Evolutionary conservation across 768 basidiomycete genomes (phyloP).

Genomic region (Tulasnella calospora): DNA sequence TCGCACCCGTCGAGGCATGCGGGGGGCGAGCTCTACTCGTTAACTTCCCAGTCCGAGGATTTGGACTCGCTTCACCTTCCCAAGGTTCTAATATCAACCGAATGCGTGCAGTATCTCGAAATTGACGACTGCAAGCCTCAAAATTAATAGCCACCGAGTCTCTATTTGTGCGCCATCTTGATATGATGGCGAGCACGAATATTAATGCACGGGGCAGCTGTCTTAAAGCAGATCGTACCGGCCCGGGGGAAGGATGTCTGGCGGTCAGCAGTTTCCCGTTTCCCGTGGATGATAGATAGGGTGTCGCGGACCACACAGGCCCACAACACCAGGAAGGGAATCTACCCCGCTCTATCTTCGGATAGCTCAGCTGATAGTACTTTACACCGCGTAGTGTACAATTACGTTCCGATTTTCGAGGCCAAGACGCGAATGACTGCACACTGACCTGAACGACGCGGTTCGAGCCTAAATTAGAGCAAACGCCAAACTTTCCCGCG

Average conservation of each 20-base stretch:
- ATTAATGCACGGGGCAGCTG: no score
- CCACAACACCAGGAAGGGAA: no score
- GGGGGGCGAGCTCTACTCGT: not conserved
- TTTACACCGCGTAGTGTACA: no score
- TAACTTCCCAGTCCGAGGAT: not conserved
- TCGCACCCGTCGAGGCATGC: not conserved
- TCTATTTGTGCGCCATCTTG: not conserved
- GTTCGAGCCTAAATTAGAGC: not conserved
- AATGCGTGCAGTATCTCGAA: not conserved
- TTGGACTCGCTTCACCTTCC: not conserved
- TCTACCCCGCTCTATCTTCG: no score
- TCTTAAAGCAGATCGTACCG: not conserved
- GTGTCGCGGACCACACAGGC: no score
- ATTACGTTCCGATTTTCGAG: no score
- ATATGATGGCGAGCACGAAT: no score
- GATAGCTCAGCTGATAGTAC: no score
- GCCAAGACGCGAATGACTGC: not conserved
- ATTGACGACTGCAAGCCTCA: not conserved
- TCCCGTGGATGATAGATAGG: not conserved
- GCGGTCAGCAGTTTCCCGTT: not conserved
- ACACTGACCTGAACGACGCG: not conserved
- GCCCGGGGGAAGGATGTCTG: not conserved
- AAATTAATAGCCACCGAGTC: not conserved
- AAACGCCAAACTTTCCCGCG: not conserved
- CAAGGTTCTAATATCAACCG: not conserved